Percentiles rank a stretch among this genome's conserved stretches.
Conservation (phyloP, 108 stramenopile species). For the Skeletonema menzelii region DNA sequence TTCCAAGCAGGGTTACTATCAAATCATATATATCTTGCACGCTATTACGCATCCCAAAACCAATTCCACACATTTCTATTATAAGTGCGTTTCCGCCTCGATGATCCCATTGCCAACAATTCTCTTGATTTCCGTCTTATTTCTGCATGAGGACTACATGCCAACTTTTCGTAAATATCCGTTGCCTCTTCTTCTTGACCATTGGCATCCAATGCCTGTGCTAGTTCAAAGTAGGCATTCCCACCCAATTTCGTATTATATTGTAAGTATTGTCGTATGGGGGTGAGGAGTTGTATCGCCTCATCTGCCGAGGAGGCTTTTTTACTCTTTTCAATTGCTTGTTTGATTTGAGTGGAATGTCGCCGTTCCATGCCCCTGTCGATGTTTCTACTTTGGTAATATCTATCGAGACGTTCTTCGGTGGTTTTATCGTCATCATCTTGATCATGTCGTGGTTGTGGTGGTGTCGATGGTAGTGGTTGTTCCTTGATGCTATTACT, state of each 20-base stretch:
- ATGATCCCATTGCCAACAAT: neutral
- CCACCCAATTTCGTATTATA: slow-evolving; percentile 14
- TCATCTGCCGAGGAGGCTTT: slow-evolving; percentile 10
- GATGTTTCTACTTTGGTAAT: slow-evolving; percentile 13
- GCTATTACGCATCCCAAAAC: slow-evolving; percentile 2
- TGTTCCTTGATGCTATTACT: neutral
- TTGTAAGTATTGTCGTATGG: slow-evolving; percentile 14
- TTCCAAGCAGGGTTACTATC: too few species aligned
- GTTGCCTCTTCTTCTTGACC: slow-evolving; percentile 10
- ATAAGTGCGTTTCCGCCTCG: slow-evolving; percentile 6
- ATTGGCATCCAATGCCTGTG: slow-evolving; percentile 11
- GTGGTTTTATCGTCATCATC: neutral
- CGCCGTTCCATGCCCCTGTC: slow-evolving; percentile 5
- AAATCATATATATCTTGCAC: too few species aligned
- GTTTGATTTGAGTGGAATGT: neutral
- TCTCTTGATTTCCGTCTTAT: slow-evolving; percentile 2
- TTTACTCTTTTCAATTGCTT: neutral
- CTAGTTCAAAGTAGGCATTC: slow-evolving; percentile 12
- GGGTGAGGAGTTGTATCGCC: slow-evolving; percentile 10
- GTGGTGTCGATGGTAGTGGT: neutral
- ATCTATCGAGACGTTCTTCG: slow-evolving; percentile 19
- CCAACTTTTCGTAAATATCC: slow-evolving; percentile 1
- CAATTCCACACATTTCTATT: slow-evolving; percentile 16
- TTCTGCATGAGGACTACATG: slow-evolving; percentile 9
- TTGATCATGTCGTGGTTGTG: neutral